Conservation (phyloP, 176 grass and related monocot genomes). For the Triticum timopheevii region DNA sequence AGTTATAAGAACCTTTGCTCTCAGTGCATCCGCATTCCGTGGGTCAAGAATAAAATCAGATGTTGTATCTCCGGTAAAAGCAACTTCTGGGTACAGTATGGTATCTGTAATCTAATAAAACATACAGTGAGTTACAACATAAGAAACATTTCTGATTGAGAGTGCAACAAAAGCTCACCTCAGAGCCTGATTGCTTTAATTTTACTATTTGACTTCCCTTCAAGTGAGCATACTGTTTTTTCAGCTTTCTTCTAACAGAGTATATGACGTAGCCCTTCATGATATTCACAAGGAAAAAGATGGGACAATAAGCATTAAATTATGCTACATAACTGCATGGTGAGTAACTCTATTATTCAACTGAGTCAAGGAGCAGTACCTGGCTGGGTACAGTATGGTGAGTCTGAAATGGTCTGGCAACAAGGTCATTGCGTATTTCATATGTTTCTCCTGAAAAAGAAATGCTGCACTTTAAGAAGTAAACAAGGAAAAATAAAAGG, state of each 20-base stretch:
- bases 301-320: background rate
- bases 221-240: constrained; percentile 83
- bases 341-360: constrained; percentile 17
- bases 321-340: background rate
- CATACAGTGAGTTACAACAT: constrained; percentile 36
- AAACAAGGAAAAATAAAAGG: constrained; percentile 21
- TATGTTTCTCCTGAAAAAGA: constrained; percentile 81
- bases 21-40: constrained; percentile 88
- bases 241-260: constrained; percentile 81
- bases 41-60: constrained; percentile 95
- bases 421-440: constrained; percentile 96
- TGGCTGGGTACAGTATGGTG: constrained; percentile 91
- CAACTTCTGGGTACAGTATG: constrained; percentile 87
- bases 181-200: constrained; percentile 69
- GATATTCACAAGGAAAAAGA: background rate
- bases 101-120: constrained; percentile 74
- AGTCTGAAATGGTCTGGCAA: constrained; percentile 89
- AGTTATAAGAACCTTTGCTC: constrained; percentile 91
- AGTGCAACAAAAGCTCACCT: constrained; percentile 49
- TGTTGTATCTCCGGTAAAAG: constrained; percentile 87
- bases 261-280: constrained; percentile 89
- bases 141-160: constrained; percentile 17
- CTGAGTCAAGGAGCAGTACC: constrained; percentile 41
- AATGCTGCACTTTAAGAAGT: constrained; percentile 27
- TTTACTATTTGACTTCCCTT: constrained; percentile 87